phyloP scores from a whole-genome alignment of 148 eudicot species.

The Vaccinium macrocarpon region DNA sequence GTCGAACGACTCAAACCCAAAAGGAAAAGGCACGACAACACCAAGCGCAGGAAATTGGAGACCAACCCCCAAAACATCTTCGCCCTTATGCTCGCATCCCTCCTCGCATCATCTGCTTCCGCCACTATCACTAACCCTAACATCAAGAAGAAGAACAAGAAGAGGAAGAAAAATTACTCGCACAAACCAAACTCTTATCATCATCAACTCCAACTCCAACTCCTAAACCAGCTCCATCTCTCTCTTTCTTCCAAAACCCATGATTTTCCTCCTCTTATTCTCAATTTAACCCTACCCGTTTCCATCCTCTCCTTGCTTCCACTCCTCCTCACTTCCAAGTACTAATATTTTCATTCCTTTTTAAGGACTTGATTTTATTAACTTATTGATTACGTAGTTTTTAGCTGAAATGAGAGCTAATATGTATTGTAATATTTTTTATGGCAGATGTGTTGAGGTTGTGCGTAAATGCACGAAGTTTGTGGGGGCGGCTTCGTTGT shows the following conservation, averaged over 20 bases:
- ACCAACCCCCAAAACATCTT: conserved; percentile 8
- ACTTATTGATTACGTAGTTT: background rate
- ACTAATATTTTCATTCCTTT: background rate
- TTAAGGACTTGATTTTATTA: background rate
- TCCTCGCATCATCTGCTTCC: background rate
- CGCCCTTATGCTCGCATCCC: conserved; percentile 21
- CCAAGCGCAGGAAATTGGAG: background rate
- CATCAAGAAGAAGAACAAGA: background rate
- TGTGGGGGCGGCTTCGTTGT: conserved; percentile 19
- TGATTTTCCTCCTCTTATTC: background rate
- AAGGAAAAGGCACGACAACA: background rate
- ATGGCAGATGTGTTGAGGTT: conserved; percentile 16
- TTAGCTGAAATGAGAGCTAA: background rate
- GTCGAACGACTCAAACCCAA: background rate
- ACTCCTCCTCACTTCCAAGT: conserved; percentile 20
- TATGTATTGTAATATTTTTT: background rate
- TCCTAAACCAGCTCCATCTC: conserved; percentile 16
- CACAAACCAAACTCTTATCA: background rate
- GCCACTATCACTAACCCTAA: background rate
- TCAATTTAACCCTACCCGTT: background rate
- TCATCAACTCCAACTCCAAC: conserved; percentile 15
- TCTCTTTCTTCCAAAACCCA: conserved; percentile 26
- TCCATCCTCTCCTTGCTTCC: conserved; percentile 19
- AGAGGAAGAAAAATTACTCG: background rate
- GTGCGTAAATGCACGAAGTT: conserved; percentile 17